Evolutionary conservation across 2,329 filamentous ascomycete genomes (phyloP).

Genomic region (Scleromitrula shiraiana): DNA sequence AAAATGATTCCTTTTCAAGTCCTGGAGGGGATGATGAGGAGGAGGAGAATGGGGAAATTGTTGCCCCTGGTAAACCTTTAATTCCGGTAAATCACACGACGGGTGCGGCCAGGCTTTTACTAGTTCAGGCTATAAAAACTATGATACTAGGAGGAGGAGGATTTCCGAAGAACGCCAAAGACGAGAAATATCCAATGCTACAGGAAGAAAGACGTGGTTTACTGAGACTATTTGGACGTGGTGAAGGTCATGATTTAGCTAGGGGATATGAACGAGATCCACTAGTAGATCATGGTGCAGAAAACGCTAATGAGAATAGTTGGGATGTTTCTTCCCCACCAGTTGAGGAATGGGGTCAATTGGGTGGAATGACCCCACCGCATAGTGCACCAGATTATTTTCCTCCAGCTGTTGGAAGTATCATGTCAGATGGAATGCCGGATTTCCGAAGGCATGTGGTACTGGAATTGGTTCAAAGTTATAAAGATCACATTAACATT

Average conservation of each 20-base stretch:
- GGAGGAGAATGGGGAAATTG: conserved; percentile 35
- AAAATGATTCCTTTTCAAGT: neutral
- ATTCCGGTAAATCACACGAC: conserved; percentile 85
- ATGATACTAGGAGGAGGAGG: conserved; percentile 44
- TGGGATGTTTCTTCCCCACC: conserved; percentile 48
- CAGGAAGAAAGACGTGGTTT: conserved; percentile 67
- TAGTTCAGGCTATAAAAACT: conserved; percentile 59
- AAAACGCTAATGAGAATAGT: conserved; percentile 37
- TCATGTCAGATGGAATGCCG: conserved; percentile 39
- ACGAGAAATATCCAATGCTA: conserved; percentile 66
- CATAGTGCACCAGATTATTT: conserved; percentile 6
- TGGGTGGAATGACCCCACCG: conserved; percentile 35
- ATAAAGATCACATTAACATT: conserved; percentile 53
- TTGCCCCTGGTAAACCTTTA: conserved; percentile 53
- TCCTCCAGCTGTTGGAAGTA: conserved; percentile 16
- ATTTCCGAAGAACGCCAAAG: conserved; percentile 40
- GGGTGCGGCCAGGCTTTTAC: conserved; percentile 72
- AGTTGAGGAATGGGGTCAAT: conserved; percentile 49
- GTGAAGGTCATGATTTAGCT: conserved; percentile 61
- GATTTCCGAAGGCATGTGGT: conserved; percentile 47
- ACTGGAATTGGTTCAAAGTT: conserved; percentile 46
- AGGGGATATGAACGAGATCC: conserved; percentile 32
- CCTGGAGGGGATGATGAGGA: conserved; percentile 27
- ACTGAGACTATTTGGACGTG: conserved; percentile 68
- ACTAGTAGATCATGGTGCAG: conserved; percentile 33